phyloP scores from a whole-genome alignment of 2,329 filamentous ascomycete species.

The Intubia oerlemansii region DNA sequence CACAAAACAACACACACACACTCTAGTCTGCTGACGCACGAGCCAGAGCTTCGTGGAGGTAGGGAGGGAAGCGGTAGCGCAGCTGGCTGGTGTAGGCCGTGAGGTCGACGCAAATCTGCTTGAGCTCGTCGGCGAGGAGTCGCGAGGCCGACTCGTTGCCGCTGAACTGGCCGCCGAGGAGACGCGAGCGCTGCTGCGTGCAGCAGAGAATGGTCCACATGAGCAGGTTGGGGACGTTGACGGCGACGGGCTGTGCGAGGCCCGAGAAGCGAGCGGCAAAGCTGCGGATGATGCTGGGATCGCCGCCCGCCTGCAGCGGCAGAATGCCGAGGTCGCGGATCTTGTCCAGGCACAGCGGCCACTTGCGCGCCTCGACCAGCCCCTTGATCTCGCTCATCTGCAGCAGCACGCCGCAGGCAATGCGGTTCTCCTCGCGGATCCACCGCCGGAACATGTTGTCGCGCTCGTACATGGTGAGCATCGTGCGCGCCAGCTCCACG shows the following conservation, averaged over 20 bases:
- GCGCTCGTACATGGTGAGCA: constrained; percentile 41
- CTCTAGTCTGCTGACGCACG: constrained; percentile 51
- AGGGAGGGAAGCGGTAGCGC: constrained; percentile 69
- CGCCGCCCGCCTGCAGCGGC: constrained; percentile 52
- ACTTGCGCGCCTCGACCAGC: constrained; percentile 29
- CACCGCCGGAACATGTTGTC: constrained; percentile 38
- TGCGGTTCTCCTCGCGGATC: constrained; percentile 33
- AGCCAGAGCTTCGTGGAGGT: constrained; percentile 74
- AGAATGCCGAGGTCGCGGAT: constrained; percentile 60
- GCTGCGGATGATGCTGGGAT: constrained; percentile 57
- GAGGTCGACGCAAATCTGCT: constrained; percentile 68
- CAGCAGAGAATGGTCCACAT: constrained; percentile 88
- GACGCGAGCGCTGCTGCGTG: constrained; percentile 51
- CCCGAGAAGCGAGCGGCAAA: constrained; percentile 63
- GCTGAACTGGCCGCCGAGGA: constrained; percentile 52
- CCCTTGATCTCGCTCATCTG: constrained; percentile 40
- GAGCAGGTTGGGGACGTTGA: constrained; percentile 76
- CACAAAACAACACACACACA: too few species aligned
- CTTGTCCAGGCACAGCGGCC: constrained; percentile 37
- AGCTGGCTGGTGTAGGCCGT: constrained; percentile 90
- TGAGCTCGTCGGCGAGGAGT: constrained; percentile 46
- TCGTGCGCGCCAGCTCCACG: constrained; percentile 34
- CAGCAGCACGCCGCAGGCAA: constrained; percentile 32
- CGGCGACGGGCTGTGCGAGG: constrained; percentile 60
- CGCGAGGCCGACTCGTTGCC: constrained; percentile 43